Percentiles rank a stretch among this genome's conserved stretches.
Conservation (phyloP, 805 yeast species). For the Starmerella potacharoeniae region DNA sequence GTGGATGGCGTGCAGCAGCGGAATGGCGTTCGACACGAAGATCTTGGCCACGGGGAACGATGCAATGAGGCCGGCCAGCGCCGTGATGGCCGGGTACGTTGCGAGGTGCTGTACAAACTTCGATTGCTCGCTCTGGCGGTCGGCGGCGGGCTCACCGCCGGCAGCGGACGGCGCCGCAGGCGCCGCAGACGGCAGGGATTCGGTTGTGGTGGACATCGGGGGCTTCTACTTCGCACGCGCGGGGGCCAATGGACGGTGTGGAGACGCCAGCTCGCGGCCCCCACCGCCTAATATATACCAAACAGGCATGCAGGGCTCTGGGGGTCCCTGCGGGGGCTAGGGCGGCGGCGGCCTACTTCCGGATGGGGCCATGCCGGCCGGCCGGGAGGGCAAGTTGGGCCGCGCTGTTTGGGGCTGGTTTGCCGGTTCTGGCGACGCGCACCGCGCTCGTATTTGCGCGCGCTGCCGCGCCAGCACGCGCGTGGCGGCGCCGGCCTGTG, state of each 20-base stretch:
- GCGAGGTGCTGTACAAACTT: constrained; percentile 40
- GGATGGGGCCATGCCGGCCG: not conserved
- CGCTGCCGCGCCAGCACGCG: too few relatives aligned
- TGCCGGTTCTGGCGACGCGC: not conserved
- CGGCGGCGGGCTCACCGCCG: not conserved
- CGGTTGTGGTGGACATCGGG: not conserved
- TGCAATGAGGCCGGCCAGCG: constrained; percentile 45
- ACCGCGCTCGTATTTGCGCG: too few relatives aligned
- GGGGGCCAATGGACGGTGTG: not conserved
- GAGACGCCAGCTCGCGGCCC: not conserved
- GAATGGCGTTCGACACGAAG: constrained; percentile 51
- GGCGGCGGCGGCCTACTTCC: not conserved
- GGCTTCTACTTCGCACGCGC: not conserved
- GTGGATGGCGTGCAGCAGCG: constrained; percentile 37
- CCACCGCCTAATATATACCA: not conserved
- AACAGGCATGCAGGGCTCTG: not conserved
- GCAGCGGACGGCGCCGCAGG: not conserved
- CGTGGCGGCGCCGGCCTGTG: too few relatives aligned
- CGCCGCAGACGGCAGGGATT: not conserved
- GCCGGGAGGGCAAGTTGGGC: not conserved
- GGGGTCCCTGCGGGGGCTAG: not conserved
- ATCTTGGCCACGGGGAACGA: constrained; percentile 48
- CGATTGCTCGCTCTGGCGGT: constrained; percentile 24
- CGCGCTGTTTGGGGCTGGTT: not conserved
- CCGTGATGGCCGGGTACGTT: constrained; percentile 45